Percentiles rank a stretch among this genome's conserved stretches.
Evolutionary conservation across 441 rosid genomes (phyloP).

Genomic region (Isatis lusitanica): DNA sequence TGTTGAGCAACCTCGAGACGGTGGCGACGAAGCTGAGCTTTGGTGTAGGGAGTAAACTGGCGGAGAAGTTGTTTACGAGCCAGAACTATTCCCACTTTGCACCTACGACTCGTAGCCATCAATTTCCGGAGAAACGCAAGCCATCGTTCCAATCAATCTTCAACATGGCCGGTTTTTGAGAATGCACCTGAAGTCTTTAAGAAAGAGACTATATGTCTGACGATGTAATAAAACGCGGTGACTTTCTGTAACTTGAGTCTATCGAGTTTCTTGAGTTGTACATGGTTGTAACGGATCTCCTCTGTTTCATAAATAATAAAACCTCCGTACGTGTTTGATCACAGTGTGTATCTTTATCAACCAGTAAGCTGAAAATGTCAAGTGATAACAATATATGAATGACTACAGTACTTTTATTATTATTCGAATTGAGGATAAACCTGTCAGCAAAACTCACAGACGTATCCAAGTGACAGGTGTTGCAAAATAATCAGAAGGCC

Average conservation of each 20-base stretch:
- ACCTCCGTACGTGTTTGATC: not conserved
- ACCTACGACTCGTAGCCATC: conserved; percentile 17
- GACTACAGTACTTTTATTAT: no score
- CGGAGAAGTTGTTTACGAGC: conserved; percentile 47
- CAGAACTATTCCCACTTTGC: conserved; percentile 49
- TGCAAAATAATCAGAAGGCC: not conserved
- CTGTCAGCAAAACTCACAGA: no score
- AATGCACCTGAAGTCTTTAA: not conserved
- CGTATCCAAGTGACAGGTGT: no score
- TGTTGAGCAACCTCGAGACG: conserved; percentile 40
- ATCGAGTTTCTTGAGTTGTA: conserved; percentile 21
- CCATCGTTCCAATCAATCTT: conserved; percentile 30
- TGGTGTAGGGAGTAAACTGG: conserved; percentile 36
- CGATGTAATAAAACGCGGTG: not conserved
- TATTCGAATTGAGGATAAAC: no score
- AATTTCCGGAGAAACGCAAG: conserved; percentile 6
- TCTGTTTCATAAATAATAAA: conserved; percentile 26
- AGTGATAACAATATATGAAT: no score
- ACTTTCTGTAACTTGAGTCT: not conserved
- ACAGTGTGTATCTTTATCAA: no score
- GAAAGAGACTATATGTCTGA: not conserved
- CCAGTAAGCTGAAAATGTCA: no score
- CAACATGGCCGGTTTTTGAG: conserved; percentile 29
- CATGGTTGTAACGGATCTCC: not conserved
- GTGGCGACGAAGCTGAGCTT: conserved; percentile 48